Evolutionary conservation across 345 rosid genomes (phyloP), one percentile per base, ranked within the genome.

Genomic region (Linum lewisii): DNA sequence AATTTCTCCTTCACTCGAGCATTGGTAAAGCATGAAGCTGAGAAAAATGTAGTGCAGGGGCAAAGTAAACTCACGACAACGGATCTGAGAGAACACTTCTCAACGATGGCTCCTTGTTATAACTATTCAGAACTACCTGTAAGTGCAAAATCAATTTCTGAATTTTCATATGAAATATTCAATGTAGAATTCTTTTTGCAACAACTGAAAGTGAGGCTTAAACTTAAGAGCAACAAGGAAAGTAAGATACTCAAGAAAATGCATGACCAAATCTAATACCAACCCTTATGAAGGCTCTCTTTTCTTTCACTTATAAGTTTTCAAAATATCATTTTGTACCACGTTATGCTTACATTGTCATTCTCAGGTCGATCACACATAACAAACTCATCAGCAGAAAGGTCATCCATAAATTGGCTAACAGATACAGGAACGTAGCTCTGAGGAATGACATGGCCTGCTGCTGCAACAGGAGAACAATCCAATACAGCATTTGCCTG

Each of bases 321-420:
- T 42, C 9, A 42, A 11, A 42, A 2, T 42, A 42, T 42, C 18
- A 42, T 22, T 16, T 2, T 38, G 34, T 54, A 32, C 42, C 38
- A 69, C 54, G 62, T 22, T 6, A 42, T 57, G 66, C 95, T 77
- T 78, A 93, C 99, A 70, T 74, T 58, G 65, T 71, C 63, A 65
- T 79, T 82, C 75, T 86, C 91, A 66, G 84, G 79, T 23, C 66
- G 80, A 64, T 37, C 78, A 75, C 83, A 77, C 71, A 71, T 57
- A 49, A 70, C 79, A 58, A 83, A 94, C 78, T 88, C 94, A 84
- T 88, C 99, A 18, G 95, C 91, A 72, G 95, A 83, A 69, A 93
- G 97, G 67, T 93, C 94, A 69, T 88, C 97, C 99, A 93, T 85
- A 76, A 93, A 93, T 73, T 93, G 97, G 79, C 95, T 93, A 37